A percentile compares a stretch with the other conserved stretches of the same genome.
Evolutionary conservation across 169 alveolate genomes (phyloP).

Genomic region (Haemoproteus tartakovskyi): DNA sequence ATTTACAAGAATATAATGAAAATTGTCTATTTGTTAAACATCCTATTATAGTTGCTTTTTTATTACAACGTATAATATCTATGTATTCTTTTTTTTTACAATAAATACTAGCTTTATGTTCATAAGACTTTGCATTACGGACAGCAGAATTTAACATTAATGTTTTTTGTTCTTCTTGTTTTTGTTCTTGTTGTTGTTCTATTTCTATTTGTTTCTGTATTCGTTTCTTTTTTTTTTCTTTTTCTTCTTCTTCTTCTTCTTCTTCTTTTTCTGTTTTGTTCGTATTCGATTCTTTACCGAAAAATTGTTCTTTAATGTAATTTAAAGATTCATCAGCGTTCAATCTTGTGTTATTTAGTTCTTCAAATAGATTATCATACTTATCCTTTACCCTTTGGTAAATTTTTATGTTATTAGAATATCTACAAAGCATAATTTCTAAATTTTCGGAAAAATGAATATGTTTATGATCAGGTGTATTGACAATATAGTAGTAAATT

Average conservation of each 20-base stretch:
- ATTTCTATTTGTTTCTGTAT: background rate
- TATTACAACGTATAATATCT: background rate
- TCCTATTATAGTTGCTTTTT: conserved; percentile 9
- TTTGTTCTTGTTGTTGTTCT: too few species aligned
- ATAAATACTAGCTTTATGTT: conserved; percentile 6
- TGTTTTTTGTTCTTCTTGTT: too few species aligned
- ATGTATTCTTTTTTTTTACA: conserved; percentile 14
- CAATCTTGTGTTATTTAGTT: background rate
- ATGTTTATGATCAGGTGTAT: background rate
- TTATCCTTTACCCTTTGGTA: too few species aligned
- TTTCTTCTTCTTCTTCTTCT: too few species aligned
- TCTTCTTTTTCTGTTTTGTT: too few species aligned
- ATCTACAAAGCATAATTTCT: conserved; percentile 8
- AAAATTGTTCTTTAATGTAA: too few species aligned
- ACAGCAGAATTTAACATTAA: too few species aligned
- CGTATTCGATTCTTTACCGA: too few species aligned
- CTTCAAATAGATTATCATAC: too few species aligned
- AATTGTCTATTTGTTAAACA: conserved; percentile 30
- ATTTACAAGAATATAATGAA: conserved; percentile 8
- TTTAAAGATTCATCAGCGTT: background rate
- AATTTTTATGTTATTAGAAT: conserved; percentile 6
- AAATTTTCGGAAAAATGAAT: conserved; percentile 1
- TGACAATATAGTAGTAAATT: background rate
- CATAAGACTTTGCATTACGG: conserved; percentile 1
- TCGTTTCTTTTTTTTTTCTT: background rate